Evolutionary conservation across 73 alveolate genomes (phyloP).

Genomic region (Symbiodinium natans): DNA sequence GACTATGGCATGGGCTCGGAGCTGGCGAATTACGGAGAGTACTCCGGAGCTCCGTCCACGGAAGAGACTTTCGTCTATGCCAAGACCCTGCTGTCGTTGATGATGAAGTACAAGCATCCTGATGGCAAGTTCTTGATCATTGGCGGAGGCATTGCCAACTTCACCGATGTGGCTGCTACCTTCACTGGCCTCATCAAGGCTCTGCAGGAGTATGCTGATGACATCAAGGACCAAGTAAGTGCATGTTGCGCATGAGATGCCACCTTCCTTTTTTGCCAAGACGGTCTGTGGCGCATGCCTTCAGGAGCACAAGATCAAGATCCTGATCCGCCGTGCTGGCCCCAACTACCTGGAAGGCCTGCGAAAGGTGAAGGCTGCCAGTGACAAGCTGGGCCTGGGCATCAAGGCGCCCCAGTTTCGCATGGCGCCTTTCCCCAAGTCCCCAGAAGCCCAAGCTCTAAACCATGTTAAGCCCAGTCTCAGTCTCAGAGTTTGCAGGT

Average conservation of each 20-base stretch:
- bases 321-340: constrained; percentile 89
- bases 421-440: too few species aligned
- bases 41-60: constrained; percentile 93
- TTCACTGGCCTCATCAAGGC: constrained; percentile 94
- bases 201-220: constrained; percentile 81
- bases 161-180: constrained; percentile 93
- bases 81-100: constrained; percentile 78
- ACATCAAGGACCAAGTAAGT: constrained; percentile 26
- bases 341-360: constrained; percentile 94
- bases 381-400: constrained; percentile 93
- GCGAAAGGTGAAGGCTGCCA: constrained; percentile 80
- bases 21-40: constrained; percentile 94
- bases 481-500: neutral
- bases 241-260: neutral
- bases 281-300: neutral
- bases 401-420: too few species aligned
- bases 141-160: constrained; percentile 94
- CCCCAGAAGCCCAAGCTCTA: neutral
- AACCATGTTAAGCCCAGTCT: too few species aligned
- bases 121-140: constrained; percentile 87
- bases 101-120: constrained; percentile 55
- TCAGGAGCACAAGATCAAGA: constrained; percentile 93
- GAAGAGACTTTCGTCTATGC: constrained; percentile 84
- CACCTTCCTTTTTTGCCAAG: neutral
- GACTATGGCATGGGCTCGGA: constrained; percentile 88